Percentiles rank a stretch among this genome's conserved stretches.
Conservation (phyloP, 805 yeast genomes). For the Suhomyces xylopsoci region DNA sequence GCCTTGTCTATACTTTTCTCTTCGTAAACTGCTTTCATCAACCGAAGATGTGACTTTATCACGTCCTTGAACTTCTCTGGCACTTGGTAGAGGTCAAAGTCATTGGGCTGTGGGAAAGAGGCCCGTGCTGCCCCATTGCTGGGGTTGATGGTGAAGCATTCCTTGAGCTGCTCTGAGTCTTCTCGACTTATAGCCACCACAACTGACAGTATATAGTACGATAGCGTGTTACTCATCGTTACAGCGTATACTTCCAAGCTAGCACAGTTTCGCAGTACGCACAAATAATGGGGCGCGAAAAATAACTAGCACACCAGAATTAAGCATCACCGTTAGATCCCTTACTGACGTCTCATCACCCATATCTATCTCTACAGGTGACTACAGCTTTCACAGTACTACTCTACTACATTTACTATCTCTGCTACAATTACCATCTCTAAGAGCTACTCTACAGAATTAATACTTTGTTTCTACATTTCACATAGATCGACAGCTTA, state of each 20-base stretch:
- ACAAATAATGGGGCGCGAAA: background rate
- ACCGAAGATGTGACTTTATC: slow-evolving; percentile 27
- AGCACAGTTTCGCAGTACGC: background rate
- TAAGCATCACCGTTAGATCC: background rate
- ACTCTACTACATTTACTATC: background rate
- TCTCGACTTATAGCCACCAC: slow-evolving; percentile 16
- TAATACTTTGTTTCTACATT: too few species aligned
- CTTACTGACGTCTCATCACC: background rate
- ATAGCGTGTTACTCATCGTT: slow-evolving; percentile 1
- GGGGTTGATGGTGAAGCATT: slow-evolving; percentile 36
- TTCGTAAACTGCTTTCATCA: slow-evolving; percentile 33
- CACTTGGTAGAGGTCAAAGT: slow-evolving; percentile 37
- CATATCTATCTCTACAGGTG: background rate
- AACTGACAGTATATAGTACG: slow-evolving; percentile 20
- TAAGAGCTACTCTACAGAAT: too few species aligned
- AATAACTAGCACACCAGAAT: background rate
- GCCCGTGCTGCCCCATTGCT: slow-evolving; percentile 31
- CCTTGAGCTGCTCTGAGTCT: slow-evolving; percentile 16
- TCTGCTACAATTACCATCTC: too few species aligned
- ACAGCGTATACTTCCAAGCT: background rate
- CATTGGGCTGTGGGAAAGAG: slow-evolving; percentile 34
- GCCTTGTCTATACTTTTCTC: slow-evolving; percentile 31
- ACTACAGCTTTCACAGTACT: background rate
- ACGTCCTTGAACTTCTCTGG: slow-evolving; percentile 38
- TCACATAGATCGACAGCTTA: background rate